Evolutionary conservation across 1,284 basidiomycete genomes (phyloP), one percentile per base, ranked within the genome.

Genomic region (Trametes versicolor): DNA sequence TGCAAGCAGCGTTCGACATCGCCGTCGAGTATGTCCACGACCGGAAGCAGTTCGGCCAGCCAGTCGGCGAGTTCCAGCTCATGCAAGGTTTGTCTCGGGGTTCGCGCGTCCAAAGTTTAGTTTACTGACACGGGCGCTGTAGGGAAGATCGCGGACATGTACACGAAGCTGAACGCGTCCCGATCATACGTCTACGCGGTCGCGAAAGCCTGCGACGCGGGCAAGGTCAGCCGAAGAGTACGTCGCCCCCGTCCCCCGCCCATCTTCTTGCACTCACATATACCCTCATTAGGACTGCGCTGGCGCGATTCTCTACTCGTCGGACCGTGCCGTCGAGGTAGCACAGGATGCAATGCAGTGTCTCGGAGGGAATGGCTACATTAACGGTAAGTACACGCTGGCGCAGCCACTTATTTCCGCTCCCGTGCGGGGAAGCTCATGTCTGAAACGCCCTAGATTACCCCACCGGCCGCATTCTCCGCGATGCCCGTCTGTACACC

Each of bases 171-270:
- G 57, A 93, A 90, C 71, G 94, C 96, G 5, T 93, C 93, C 62
- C 84, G 97, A 60, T 86, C 94, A 34, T 98, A 98, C 76, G 95
- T 97, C 51, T 98, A 98, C 77, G 92, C 95, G 27, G 96, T 98
- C 25, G 95, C 93, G 6, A 83, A 90, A 71, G 95, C 95, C 21
- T 97, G 95, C 75, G 96, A 97, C 78, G 81, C 81, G 32, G 94
- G 93, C 2, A 87, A 91, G 68, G 82, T 96, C 64, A 96, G 94
- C 73, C 85, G 96, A 68, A 82, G 90, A 73, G 95, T 96, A 74
- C 71, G 88, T 82, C 54, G 47, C 48, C 54, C 59, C 7, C 41
- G 45, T 50, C 23, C 49, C 23, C 19, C n/a, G 10, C 19, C 21
- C 19, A 47, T 62, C 29, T 8, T 41, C 25, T 27, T 36, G 25